Percentiles rank a stretch among this genome's conserved stretches.
These are phyloP conservation scores for Neoscytalidium dimidiatum DNA, from an alignment of 2,329 filamentous ascomycete species.

Conservation along the genomic window DNA sequence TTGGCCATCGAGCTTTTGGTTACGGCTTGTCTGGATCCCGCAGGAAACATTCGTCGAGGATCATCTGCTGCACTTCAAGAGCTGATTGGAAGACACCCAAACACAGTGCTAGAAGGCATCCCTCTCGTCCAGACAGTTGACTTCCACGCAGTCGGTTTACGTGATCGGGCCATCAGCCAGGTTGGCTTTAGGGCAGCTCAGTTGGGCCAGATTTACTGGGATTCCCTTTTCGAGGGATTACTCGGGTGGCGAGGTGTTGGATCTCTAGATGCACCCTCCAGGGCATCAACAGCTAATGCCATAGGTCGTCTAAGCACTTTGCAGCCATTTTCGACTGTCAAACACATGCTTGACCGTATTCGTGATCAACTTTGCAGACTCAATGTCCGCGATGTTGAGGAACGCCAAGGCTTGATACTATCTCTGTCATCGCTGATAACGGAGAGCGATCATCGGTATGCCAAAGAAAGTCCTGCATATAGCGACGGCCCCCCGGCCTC, in stretches of 20 bases:
- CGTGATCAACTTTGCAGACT: constrained; percentile 50
- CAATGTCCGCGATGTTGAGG: constrained; percentile 63
- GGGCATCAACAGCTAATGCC: constrained; percentile 69
- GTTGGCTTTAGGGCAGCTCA: constrained; percentile 70
- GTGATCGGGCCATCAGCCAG: constrained; percentile 76
- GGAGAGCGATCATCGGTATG: constrained; percentile 8
- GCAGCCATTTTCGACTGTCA: constrained; percentile 35
- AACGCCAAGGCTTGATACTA: constrained; percentile 67
- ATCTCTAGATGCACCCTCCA: constrained; percentile 72
- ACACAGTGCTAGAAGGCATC: constrained; percentile 80
- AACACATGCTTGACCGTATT: constrained; percentile 45
- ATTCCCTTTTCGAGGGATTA: constrained; percentile 68
- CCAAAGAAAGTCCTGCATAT: not conserved
- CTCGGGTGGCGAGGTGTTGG: constrained; percentile 87
- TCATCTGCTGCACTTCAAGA: constrained; percentile 94
- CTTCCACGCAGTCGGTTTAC: constrained; percentile 89
- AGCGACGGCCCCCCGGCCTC: not conserved
- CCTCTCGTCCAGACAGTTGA: constrained; percentile 85
- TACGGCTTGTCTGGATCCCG: constrained; percentile 81
- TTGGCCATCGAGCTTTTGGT: constrained; percentile 80
- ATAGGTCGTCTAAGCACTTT: constrained; percentile 61
- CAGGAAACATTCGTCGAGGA: constrained; percentile 89
- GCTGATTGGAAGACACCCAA: constrained; percentile 87
- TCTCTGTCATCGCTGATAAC: constrained; percentile 58
- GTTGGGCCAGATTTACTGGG: constrained; percentile 66